Evolutionary conservation across 352 stramenopile genomes (phyloP), one percentile per base, ranked within the genome.

Genomic region (Pseudoperonospora humuli): DNA sequence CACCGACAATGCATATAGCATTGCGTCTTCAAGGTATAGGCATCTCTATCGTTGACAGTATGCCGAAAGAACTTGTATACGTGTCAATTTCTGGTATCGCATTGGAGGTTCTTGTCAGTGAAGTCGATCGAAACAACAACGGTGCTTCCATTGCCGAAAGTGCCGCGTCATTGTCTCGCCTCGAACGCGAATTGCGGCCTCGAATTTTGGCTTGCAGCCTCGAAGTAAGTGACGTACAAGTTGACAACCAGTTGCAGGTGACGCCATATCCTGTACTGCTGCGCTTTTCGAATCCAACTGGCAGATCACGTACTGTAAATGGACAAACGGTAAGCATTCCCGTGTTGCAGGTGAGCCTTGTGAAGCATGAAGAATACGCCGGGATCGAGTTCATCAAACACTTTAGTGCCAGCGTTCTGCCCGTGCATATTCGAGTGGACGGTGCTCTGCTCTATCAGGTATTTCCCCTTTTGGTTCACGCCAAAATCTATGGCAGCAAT

Each of bases 351-450:
- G 27, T 90, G 7, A 71, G 62, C 10, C 45, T 94, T 5, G 79
- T 91, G n/a, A 88, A 88, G 41, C 77, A 94, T 31, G 80, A 91
- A 24, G 77, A 86, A 26, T 92, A 94, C 45, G 68, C 77, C 9
- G 79, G 82, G 3, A 88, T 94, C 54, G 65, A 94, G 25, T 94
- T 94, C 27, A 88, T 94, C 28, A 70, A 75, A 5, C 79, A 92
- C 43, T 90, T 94, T 35, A 89, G 76, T 31, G 58, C 66, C 7
- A 75, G 57, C 7, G 54, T 87, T 44, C 55, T 86, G 5, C 82
- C 82, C 7, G 64, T 94, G 7, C 78, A 90, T 33, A 60, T 90
- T 40, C 80, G 82, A 24, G 77, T 91, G 6, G 82, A 94, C 38
- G 82, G 82, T 10, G 77, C 82, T 7, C 54, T 94, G 25, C 60